These are phyloP conservation scores for Ustilago trichophora DNA, from an alignment of 1,284 basidiomycete genomes.

Conservation along the genomic window DNA sequence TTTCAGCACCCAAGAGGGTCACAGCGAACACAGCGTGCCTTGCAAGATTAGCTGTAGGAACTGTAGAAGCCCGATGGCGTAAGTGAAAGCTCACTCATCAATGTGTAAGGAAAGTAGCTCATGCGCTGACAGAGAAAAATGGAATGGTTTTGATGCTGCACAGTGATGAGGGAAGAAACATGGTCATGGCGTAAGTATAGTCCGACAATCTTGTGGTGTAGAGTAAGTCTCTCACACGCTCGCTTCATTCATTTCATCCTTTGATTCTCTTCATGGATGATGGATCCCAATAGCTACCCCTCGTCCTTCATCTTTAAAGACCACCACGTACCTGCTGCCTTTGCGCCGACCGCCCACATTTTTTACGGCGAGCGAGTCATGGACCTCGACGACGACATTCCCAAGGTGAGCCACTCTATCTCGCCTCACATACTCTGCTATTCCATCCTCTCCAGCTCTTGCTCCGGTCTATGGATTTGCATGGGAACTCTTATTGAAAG, in stretches of 20 bases:
- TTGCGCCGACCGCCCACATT: slow-evolving; percentile 46
- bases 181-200: slow-evolving; percentile 45
- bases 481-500: too few species aligned
- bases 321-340: slow-evolving; percentile 24
- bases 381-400: slow-evolving; percentile 46
- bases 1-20: slow-evolving; percentile 39
- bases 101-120: too few species aligned
- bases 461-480: too few species aligned
- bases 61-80: slow-evolving; percentile 45
- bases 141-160: neutral
- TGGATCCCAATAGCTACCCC: slow-evolving; percentile 19
- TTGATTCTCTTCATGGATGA: neutral
- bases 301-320: slow-evolving; percentile 41
- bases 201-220: too few species aligned
- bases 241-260: too few species aligned
- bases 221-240: too few species aligned
- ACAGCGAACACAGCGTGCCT: slow-evolving; percentile 42
- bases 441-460: too few species aligned
- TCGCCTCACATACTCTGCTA: too few species aligned
- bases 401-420: slow-evolving; percentile 20
- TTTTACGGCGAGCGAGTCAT: slow-evolving; percentile 46
- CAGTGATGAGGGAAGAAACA: slow-evolving; percentile 48
- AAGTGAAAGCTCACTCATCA: slow-evolving; percentile 2
- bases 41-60: slow-evolving; percentile 50
- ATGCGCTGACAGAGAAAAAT: too few species aligned